These are phyloP conservation scores for Albatrellus ellisii DNA, from an alignment of 768 basidiomycete species.

Conservation along the genomic window DNA sequence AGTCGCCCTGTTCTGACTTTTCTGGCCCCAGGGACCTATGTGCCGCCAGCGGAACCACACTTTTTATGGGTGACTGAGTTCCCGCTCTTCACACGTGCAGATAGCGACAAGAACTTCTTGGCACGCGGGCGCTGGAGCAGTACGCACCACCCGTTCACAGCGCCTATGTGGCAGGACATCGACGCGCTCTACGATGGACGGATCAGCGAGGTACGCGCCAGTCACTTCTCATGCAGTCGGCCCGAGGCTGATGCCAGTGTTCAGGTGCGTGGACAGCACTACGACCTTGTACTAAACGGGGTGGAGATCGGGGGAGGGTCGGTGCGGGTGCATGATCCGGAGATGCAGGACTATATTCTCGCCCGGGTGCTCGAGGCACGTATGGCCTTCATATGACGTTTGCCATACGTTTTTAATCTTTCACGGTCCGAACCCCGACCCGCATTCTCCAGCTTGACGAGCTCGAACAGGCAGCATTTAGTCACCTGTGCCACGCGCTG, in stretches of 20 bases:
- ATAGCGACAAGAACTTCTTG: conserved; percentile 77
- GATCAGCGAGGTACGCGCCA: conserved; percentile 32
- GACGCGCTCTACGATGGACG: conserved; percentile 60
- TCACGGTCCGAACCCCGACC: not conserved
- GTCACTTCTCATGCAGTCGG: conserved; percentile 21
- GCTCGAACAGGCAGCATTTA: conserved; percentile 61
- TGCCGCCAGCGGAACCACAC: conserved; percentile 46
- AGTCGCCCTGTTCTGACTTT: not conserved
- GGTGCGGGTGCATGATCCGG: conserved; percentile 82
- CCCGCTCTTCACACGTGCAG: conserved; percentile 79
- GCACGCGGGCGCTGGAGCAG: conserved; percentile 85
- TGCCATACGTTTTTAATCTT: not conserved
- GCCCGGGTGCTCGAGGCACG: conserved; percentile 59
- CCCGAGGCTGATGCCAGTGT: not conserved
- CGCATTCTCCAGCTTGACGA: conserved; percentile 44
- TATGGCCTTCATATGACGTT: not conserved
- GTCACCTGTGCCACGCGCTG: conserved; percentile 78
- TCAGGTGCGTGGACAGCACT: conserved; percentile 89
- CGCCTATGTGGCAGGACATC: conserved; percentile 87
- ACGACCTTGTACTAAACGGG: conserved; percentile 90
- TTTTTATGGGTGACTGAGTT: conserved; percentile 97
- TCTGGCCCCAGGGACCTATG: conserved; percentile 36
- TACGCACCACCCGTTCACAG: conserved; percentile 93
- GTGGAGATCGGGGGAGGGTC: conserved; percentile 91
- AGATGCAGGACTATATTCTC: conserved; percentile 80